phyloP scores from a whole-genome alignment of 257 asterid species.

The Nicotiana otophora region DNA sequence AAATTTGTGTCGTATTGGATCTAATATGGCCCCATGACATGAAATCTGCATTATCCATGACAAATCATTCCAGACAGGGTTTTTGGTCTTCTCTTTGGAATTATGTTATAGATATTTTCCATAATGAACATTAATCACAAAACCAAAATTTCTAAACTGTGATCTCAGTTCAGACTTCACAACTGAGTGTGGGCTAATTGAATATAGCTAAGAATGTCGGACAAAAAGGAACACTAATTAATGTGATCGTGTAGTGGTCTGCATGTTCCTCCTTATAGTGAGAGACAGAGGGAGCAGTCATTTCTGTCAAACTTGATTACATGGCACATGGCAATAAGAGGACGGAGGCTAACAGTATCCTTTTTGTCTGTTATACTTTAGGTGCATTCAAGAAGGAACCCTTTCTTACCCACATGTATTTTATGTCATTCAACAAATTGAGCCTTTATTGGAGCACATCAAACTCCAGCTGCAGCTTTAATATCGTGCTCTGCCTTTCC shows the following conservation, averaged over 20 bases:
- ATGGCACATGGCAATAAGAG: not conserved
- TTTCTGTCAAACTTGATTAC: not conserved
- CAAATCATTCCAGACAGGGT: not conserved
- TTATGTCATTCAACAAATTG: not conserved
- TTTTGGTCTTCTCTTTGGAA: not conserved
- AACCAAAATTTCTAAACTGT: not conserved
- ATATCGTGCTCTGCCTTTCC: conserved; percentile 46
- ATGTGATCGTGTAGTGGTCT: not conserved
- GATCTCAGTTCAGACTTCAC: not conserved
- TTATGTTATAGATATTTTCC: not conserved
- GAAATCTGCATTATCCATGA: no score
- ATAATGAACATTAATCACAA: not conserved
- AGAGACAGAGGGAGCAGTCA: not conserved
- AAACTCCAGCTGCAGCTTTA: conserved; percentile 59
- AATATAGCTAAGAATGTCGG: not conserved
- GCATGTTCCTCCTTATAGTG: not conserved
- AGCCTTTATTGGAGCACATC: conserved; percentile 17
- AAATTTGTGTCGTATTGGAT: not conserved
- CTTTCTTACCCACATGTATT: conserved; percentile 20
- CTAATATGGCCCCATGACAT: not conserved
- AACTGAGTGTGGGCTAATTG: not conserved
- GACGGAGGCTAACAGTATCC: not conserved
- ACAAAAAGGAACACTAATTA: not conserved
- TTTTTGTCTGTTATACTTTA: not conserved
- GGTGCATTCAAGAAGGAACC: not conserved